A percentile compares a stretch with the other conserved stretches of the same genome.
Evolutionary conservation across 2,329 filamentous ascomycete genomes (phyloP).

Genomic region (Cladosporium velox): DNA sequence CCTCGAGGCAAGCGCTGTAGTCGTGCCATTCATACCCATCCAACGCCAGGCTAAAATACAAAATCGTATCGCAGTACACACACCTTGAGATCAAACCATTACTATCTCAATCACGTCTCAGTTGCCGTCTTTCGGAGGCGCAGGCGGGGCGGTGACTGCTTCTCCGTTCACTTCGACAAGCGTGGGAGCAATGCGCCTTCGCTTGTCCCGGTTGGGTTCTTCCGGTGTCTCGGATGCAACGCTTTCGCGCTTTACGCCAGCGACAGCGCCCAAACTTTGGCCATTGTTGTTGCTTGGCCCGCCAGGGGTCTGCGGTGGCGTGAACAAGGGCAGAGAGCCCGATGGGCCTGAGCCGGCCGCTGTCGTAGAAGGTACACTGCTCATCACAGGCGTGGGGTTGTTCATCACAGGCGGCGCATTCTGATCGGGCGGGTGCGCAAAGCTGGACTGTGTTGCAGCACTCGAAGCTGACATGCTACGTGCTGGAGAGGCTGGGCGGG

Average conservation of each 20-base stretch:
- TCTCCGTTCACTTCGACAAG: slow-evolving; percentile 25
- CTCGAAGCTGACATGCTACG: slow-evolving; percentile 86
- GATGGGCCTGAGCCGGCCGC: slow-evolving; percentile 38
- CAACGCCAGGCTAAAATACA: slow-evolving; percentile 24
- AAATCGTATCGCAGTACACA: background rate
- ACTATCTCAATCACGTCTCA: background rate
- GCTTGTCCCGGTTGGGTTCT: slow-evolving; percentile 43
- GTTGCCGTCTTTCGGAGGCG: background rate
- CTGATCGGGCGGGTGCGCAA: slow-evolving; percentile 47
- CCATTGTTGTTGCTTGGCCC: background rate
- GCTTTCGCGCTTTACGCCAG: slow-evolving; percentile 37
- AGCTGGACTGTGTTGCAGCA: slow-evolving; percentile 47
- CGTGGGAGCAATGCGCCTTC: slow-evolving; percentile 50
- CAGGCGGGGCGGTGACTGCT: background rate
- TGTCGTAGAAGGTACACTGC: slow-evolving; percentile 38
- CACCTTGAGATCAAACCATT: background rate
- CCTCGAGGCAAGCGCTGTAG: background rate
- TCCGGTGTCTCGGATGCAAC: slow-evolving; percentile 36
- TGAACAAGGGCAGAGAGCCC: slow-evolving; percentile 70
- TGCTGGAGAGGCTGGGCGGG: slow-evolving; percentile 73
- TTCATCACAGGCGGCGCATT: slow-evolving; percentile 41
- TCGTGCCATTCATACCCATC: background rate
- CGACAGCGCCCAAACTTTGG: slow-evolving; percentile 17
- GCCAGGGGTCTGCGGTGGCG: slow-evolving; percentile 84
- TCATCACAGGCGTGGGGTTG: slow-evolving; percentile 38